phyloP scores from a whole-genome alignment of 129 eudicot genomes.

The Flaveria ramosissima region DNA sequence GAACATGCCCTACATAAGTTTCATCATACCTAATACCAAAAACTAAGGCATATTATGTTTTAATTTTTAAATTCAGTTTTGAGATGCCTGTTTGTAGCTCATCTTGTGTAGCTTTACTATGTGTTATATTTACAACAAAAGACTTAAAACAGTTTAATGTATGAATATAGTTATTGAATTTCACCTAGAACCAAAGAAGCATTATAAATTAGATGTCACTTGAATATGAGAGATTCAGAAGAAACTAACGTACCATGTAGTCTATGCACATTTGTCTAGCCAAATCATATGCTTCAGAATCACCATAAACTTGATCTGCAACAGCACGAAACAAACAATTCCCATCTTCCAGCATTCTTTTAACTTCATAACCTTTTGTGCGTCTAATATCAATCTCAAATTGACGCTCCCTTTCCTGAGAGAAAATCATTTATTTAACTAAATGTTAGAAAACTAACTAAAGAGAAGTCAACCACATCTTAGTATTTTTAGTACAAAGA shows the following conservation, averaged over 20 bases:
- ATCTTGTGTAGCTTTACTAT: not conserved
- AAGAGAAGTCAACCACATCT: not conserved
- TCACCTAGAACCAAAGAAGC: not conserved
- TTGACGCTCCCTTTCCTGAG: slow-evolving; percentile 91
- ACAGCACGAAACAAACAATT: slow-evolving; percentile 97
- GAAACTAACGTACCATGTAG: slow-evolving; percentile 68
- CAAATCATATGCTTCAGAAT: slow-evolving; percentile 87
- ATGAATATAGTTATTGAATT: not conserved
- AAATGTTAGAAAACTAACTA: too few relatives aligned
- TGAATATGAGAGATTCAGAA: not conserved
- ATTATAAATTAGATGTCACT: not conserved
- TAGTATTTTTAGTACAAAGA: not conserved
- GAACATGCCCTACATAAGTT: not conserved
- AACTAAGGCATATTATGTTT: not conserved
- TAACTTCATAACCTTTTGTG: slow-evolving; percentile 85
- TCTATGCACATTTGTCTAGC: slow-evolving; percentile 99
- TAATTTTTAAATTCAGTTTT: not conserved
- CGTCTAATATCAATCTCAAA: slow-evolving; percentile 92
- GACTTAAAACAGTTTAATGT: not conserved
- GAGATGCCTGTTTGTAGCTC: not conserved
- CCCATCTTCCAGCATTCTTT: slow-evolving; percentile 91
- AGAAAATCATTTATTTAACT: slow-evolving; percentile 18
- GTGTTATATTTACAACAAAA: not conserved
- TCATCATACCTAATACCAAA: not conserved
- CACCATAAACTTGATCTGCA: slow-evolving; percentile 99